Base-by-base conservation (phyloP, 768 basidiomycete species). In the Suillus subluteus region DNA sequence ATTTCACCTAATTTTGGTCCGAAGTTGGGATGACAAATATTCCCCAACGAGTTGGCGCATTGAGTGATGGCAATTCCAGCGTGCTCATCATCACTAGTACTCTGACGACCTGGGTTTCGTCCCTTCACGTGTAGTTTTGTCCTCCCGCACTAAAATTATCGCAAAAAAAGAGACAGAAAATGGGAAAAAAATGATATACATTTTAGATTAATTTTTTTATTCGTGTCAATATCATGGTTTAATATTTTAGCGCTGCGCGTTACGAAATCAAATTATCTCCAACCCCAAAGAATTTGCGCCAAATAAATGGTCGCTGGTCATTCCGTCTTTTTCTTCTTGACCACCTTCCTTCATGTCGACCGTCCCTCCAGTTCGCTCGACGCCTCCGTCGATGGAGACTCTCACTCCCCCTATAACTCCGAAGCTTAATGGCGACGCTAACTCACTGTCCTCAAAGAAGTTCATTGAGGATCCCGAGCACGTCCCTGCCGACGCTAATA, bases 401-500 rank as follows among this genome's bases (percentile, higher is more conserved):
- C 50, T 65, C 1, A 59, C 72, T 3, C 58, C 30, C 6, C 32
- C 69, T 67, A 50, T 32, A 65, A 63, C 65, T 3, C 52, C 66
- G 7, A 58, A 67, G 50, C 15, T 65, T 1, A 15, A 41, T 6
- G 64, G 62, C 1, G 35, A 37, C 5, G 2, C 55, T n/a, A 56
- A 21, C 21, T 21, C 7, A 1, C 26, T 30, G 23, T n/a, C n/a
- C 21, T 15, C 56, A 58, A 50, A 38, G 15, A 64, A 64, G n/a
- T 73, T 73, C 13, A 71, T 75, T 23, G 72, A 76, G 1, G 67
- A 77, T 62, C 73, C 76, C 7, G 77, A 75, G 0, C 69, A 75
- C 35, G 35, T 63, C 8, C 86, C 85, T 61, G 75, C 78, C 68
- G 88, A 89, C 75, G 75, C 84, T 71, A 83, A 87, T 73, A 88